Evolutionary conservation across 179 eudicot species (phyloP), one percentile per base, ranked within the genome.

Genomic region (Camellia oleifera): DNA sequence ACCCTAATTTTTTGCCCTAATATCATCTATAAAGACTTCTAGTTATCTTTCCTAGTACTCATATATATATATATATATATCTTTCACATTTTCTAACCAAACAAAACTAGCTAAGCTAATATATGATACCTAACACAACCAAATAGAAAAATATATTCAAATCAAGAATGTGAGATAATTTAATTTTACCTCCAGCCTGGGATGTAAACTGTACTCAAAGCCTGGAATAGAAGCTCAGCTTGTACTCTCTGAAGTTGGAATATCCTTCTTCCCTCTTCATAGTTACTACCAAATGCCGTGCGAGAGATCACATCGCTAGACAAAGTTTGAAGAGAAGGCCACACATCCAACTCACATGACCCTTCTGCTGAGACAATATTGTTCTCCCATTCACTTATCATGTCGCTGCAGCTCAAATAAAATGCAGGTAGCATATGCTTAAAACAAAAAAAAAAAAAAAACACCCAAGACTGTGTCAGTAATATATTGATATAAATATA

Each of bases 261-360:
- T 23, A 65, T 77, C 44, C 32, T 65, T 74, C 60, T 53, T 67
- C 80, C 80, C 20, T 77, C 80, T 17, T 40, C 73, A 53, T 77
- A 77, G 80, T 15, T 77, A 40, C 80, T 76, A 23, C 79, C 79
- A 23, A 76, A 76, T 5, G 69, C 56, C 0, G 79, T 76, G 5
- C 79, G 53, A 50, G 73, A 77, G 12, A 77, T 77, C 40, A 40
- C 80, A 63, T 77, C 74, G 7, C 73, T 9, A 3, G 73, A 17
- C 26, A 77, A 40, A 50, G 23, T 11, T 53, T 77, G 50, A 66
- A 77, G 72, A 53, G 15, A 18, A 52, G 80, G 80, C 64, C 63
- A 77, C 74, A 77, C 72, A 15, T 77, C 73, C 48, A 77, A 3
- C 61, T 77, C 80, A 17, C 32, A 32, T 7, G 72, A 66, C 26